Conservation (phyloP, 2,329 filamentous ascomycete species). For the Fusarium bactridioides region DNA sequence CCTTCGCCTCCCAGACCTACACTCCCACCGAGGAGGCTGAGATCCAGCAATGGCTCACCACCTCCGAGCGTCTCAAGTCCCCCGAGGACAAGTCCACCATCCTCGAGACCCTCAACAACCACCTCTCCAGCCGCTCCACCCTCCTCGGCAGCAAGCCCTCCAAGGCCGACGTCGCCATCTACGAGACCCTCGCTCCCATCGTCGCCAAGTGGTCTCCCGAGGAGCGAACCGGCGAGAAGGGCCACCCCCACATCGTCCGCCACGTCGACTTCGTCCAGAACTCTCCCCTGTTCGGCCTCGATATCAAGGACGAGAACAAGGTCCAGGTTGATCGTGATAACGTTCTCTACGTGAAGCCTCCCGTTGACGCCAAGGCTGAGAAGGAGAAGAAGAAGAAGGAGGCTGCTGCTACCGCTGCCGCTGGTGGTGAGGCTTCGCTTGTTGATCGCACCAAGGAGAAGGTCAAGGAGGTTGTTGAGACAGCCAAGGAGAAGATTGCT, state of each 20-base stretch:
- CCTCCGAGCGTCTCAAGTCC: slow-evolving; percentile 70
- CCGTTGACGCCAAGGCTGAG: slow-evolving; percentile 90
- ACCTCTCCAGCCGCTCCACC: slow-evolving; percentile 88
- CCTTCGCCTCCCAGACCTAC: slow-evolving; percentile 74
- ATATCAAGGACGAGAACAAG: slow-evolving; percentile 76
- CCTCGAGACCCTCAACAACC: slow-evolving; percentile 81
- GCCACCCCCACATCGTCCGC: slow-evolving; percentile 89
- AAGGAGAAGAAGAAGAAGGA: slow-evolving; percentile 99
- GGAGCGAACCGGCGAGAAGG: slow-evolving; percentile 87
- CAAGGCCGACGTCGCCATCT: slow-evolving; percentile 84
- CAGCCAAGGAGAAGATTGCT: slow-evolving; percentile 52
- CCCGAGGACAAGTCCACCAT: slow-evolving; percentile 70
- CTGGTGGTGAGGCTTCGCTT: slow-evolving; percentile 58
- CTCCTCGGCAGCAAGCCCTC: slow-evolving; percentile 90
- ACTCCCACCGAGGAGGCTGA: slow-evolving; percentile 82
- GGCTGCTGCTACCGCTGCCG: slow-evolving; percentile 64
- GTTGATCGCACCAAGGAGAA: slow-evolving; percentile 69
- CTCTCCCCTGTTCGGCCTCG: slow-evolving; percentile 75
- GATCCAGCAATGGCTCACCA: slow-evolving; percentile 88
- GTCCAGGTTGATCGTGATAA: slow-evolving; percentile 80
- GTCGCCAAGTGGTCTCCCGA: slow-evolving; percentile 84
- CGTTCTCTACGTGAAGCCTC: slow-evolving; percentile 86
- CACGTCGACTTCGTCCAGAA: slow-evolving; percentile 96
- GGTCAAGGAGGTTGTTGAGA: slow-evolving; percentile 62
- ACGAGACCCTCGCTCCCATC: slow-evolving; percentile 77